A percentile compares a stretch with the other conserved stretches of the same genome.
Evolutionary conservation across 495 filamentous ascomycete species (phyloP).

Genomic region (Penicillium parvum): DNA sequence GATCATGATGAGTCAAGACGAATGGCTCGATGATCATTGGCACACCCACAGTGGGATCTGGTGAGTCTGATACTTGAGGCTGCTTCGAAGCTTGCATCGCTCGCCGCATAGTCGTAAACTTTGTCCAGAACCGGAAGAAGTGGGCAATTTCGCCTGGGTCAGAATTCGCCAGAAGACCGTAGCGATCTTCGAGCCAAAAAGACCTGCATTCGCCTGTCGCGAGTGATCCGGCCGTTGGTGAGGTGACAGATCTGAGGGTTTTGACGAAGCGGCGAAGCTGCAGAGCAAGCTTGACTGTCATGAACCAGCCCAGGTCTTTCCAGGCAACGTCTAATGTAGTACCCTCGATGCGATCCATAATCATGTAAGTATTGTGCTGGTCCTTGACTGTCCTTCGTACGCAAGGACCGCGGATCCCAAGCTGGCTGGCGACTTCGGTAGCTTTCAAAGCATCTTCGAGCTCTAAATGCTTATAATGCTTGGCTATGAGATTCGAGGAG

Average conservation of each 20-base stretch:
- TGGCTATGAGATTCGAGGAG: neutral
- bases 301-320: neutral
- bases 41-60: neutral
- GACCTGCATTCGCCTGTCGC: conserved; percentile 13
- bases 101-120: neutral
- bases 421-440: neutral
- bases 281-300: neutral
- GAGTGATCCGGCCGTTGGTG: conserved; percentile 11
- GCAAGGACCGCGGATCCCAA: neutral
- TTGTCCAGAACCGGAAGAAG: neutral
- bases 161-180: conserved; percentile 3
- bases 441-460: neutral
- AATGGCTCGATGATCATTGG: neutral
- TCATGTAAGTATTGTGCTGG: neutral
- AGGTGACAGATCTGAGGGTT: neutral
- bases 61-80: neutral
- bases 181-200: conserved; percentile 18
- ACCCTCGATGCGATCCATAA: neutral
- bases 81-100: no score
- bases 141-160: neutral
- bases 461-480: neutral
- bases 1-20: neutral
- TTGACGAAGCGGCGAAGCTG: neutral
- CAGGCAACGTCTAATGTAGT: neutral
- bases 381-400: neutral